Evolutionary conservation across 2,329 filamentous ascomycete genomes (phyloP), one percentile per base, ranked within the genome.

Genomic region (Penicillium olsonii): DNA sequence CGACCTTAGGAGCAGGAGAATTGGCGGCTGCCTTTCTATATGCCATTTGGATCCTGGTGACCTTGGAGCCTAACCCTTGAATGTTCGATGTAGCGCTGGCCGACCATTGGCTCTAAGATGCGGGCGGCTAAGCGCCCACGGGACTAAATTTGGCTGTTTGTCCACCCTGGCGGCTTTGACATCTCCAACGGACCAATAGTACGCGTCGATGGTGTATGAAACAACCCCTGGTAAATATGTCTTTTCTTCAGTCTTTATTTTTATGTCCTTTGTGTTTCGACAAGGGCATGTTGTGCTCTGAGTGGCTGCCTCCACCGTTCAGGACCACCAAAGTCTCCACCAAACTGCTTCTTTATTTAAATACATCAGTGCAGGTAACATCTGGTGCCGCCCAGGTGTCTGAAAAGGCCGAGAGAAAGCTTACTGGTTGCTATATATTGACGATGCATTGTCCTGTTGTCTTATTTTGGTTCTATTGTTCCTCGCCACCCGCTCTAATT

Each of bases 121-220:
- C 50, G 53, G 45, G 42, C 37, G 48, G 35, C 53, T 67, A 65
- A 67, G 65, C 66, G 65, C 65, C 52, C 47, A 51, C 38, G 18
- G 45, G 47, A 29, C 62, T 64, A 65, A 56, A 59, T 66, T 65
- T 63, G 65, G 54, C 46, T 18, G 39, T 11, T 39, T 39, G 19
- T 38, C 40, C 41, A 22, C 34, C 34, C 37, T 41, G 51, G 57
- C 54, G 54, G 52, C 57, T 50, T 60, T 43, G 50, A 55, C 52
- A 60, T 55, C 44, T n/a, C 46, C 22, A 50, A 35, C 22, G 53
- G 45, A 31, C 48, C 46, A 51, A 47, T 50, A 37, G 54, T 19
- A 52, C 38, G 45, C 45, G 45, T 44, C 49, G 50, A 46, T 57
- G 43, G 49, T 38, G 59, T 33, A 56, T 66, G 62, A 68, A 67